Evolutionary conservation across 495 filamentous ascomycete genomes (phyloP), one percentile per base, ranked within the genome.

Genomic region (Pyronema domesticum): DNA sequence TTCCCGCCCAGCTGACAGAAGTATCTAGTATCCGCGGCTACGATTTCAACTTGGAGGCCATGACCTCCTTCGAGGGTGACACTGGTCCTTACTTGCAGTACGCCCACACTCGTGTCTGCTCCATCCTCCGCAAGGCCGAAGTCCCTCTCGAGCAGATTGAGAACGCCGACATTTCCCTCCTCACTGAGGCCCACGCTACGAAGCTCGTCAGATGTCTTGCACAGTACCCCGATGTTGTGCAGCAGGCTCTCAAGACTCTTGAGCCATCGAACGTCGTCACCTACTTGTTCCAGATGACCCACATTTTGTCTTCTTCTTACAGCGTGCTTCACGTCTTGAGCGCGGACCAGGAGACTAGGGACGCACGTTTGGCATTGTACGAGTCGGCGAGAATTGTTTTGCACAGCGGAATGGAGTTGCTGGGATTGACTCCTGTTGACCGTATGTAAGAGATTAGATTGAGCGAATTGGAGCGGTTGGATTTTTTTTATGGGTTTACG

Each of bases 271-370:
- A 78, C 0, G 69, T 93, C 48, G 71, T 94, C 35, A 80, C 79
- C 9, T 94, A 91, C 69, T 76, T 94, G 44, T 89, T 89, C 73
- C 81, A 80, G 69, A 82, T 94, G 81, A 93, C 85, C 0, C 86
- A 91, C 65, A 73, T 79, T 49, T 68, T 94, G 53, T 89, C 83
- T 72, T 84, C 80, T 37, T 83, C 81, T 66, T 94, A 91, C 65
- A 86, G 88, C 60, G 76, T 84, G 4, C 74, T 94, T 35, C 76
- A 83, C 64, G 82, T 94, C 19, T 75, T 89, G 10, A 83, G 84
- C 45, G 85, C 79, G 61, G 76, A 78, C 65, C 74, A 74, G 13
- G 81, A 81, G 62, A 60, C 85, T 37, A 83, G 81, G 72, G 79
- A 79, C 67, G 83, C 85, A 30, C 78, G 85, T 49, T 79, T 89